phyloP scores from a whole-genome alignment of 2,329 filamentous ascomycete species.

The Fusarium udum region DNA sequence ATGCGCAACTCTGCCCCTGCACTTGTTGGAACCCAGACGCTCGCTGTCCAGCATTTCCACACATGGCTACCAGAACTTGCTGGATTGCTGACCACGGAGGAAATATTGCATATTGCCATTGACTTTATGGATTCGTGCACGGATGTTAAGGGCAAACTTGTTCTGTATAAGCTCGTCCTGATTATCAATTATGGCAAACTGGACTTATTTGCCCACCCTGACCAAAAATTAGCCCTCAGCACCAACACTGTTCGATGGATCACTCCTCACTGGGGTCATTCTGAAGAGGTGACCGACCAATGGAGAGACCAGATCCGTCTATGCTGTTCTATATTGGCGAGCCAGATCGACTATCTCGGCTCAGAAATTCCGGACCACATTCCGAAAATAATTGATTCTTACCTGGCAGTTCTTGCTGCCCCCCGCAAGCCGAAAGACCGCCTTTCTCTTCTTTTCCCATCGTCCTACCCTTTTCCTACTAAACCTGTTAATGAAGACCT shows the following conservation, averaged over 20 bases:
- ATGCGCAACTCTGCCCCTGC: slow-evolving; percentile 89
- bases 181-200: slow-evolving; percentile 91
- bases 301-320: slow-evolving; percentile 94
- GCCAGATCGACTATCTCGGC: slow-evolving; percentile 80
- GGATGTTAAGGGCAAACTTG: slow-evolving; percentile 86
- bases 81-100: slow-evolving; percentile 78
- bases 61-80: slow-evolving; percentile 94
- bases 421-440: slow-evolving; percentile 66
- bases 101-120: slow-evolving; percentile 90
- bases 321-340: slow-evolving; percentile 91
- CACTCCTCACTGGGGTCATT: slow-evolving; percentile 89
- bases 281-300: slow-evolving; percentile 77
- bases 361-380: slow-evolving; percentile 89
- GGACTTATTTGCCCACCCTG: slow-evolving; percentile 80
- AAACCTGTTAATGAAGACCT: slow-evolving; percentile 70
- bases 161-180: slow-evolving; percentile 90
- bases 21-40: slow-evolving; percentile 90
- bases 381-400: slow-evolving; percentile 90
- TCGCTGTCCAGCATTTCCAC: slow-evolving; percentile 96
- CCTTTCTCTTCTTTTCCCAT: slow-evolving; percentile 89
- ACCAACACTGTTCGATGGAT: slow-evolving; percentile 91
- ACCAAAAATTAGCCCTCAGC: slow-evolving; percentile 77
- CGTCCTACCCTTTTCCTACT: slow-evolving; percentile 86
- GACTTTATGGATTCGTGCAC: slow-evolving; percentile 94
- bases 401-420: slow-evolving; percentile 74